phyloP scores from a whole-genome alignment of 2,329 filamentous ascomycete species.

The Pseudogymnoascus sp. region DNA sequence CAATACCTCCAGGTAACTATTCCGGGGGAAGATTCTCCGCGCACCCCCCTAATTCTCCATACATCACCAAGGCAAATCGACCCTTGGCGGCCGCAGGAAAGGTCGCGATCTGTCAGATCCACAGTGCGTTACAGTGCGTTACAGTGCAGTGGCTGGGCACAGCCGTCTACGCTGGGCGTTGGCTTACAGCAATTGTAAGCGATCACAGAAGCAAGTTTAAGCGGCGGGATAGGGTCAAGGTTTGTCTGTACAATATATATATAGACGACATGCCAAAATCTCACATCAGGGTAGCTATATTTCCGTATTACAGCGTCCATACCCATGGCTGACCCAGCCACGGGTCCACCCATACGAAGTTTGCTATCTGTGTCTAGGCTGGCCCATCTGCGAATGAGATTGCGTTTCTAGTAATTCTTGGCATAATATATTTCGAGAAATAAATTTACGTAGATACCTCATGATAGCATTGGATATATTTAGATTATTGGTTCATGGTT shows the following conservation, averaged over 20 bases:
- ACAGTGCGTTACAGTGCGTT: background rate
- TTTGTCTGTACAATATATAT: background rate
- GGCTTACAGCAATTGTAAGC: background rate
- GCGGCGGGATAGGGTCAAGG: background rate
- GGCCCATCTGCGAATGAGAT: background rate
- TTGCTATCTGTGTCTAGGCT: background rate
- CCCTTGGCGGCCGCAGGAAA: background rate
- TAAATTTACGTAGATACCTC: no score
- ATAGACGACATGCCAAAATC: no score
- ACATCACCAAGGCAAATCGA: background rate
- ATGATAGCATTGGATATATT: background rate
- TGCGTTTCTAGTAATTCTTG: no score
- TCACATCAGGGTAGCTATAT: no score
- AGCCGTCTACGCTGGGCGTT: background rate
- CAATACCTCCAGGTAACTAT: background rate
- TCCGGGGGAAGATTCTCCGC: background rate
- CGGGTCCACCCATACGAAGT: background rate
- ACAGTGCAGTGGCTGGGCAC: background rate
- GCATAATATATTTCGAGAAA: no score
- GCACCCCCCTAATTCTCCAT: background rate
- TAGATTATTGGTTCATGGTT: background rate
- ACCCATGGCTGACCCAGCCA: background rate
- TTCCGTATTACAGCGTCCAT: background rate
- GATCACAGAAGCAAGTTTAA: background rate
- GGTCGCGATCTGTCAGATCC: background rate